Evolutionary conservation across 2,329 filamentous ascomycete genomes (phyloP).

Genomic region (Curvularia eragrostidis): DNA sequence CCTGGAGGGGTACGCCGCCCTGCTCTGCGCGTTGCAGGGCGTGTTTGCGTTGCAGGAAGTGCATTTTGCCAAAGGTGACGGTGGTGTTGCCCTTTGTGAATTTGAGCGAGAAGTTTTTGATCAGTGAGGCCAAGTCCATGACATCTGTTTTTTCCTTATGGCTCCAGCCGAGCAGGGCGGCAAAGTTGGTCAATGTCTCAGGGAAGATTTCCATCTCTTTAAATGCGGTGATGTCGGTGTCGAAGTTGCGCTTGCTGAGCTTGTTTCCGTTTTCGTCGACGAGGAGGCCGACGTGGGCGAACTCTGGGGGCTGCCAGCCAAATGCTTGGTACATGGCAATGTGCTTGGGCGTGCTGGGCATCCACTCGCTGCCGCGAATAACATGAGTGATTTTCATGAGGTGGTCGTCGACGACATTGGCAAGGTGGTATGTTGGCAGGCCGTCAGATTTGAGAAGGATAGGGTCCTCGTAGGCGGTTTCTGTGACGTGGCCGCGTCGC

Average conservation of each 20-base stretch:
- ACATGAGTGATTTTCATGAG: conserved; percentile 96
- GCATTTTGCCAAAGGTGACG: conserved; percentile 80
- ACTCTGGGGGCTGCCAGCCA: conserved; percentile 56
- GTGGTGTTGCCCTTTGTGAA: conserved; percentile 92
- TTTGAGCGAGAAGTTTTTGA: conserved; percentile 79
- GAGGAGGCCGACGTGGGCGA: conserved; percentile 59
- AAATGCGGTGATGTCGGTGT: conserved; percentile 66
- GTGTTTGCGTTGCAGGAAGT: conserved; percentile 78
- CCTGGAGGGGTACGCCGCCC: too few species aligned
- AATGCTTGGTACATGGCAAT: conserved; percentile 62
- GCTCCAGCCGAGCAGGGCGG: conserved; percentile 84
- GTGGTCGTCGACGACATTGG: conserved; percentile 96
- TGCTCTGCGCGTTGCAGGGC: conserved; percentile 57
- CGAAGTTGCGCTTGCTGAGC: conserved; percentile 80
- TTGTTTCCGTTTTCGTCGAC: conserved; percentile 58
- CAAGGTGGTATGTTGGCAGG: conserved; percentile 93
- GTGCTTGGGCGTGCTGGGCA: conserved; percentile 87
- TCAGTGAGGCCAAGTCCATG: conserved; percentile 73
- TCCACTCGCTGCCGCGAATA: conserved; percentile 94
- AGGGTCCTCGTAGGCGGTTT: conserved; percentile 74
- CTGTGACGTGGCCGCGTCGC: conserved; percentile 48
- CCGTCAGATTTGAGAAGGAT: conserved; percentile 92
- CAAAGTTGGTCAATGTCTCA: conserved; percentile 77
- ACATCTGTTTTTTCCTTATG: conserved; percentile 72
- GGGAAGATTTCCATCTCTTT: conserved; percentile 67